Evolutionary conservation across 179 eudicot species (phyloP), one percentile per base, ranked within the genome.

Genomic region (Actinidia chinensis): DNA sequence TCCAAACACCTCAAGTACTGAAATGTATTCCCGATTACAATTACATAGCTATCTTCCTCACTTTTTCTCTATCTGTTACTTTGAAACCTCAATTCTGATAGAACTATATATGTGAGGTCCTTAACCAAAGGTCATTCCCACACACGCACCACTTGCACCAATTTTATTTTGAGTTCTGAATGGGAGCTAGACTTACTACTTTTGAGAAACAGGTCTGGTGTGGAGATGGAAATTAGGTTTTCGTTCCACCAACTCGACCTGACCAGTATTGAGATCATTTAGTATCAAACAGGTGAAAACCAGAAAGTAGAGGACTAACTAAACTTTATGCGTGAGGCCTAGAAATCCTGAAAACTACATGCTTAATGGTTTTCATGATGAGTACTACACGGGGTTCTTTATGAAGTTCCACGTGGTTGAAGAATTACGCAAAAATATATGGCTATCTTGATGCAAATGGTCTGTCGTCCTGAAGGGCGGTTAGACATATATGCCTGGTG

Each of bases 181-280:
- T 76, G 78, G 71, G 78, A 76, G 70, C 78, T 61, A 76, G 48
- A 60, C 59, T 63, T 18, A 76, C 78, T 76, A 55, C 61, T 46
- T 76, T 64, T 63, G 56, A 76, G 60, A n/a, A 76, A 76, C 15
- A 76, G 43, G 55, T 47, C 78, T 63, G 13, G 17, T 23, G 55
- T 47, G 55, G 71, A 64, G 68, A 64, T 64, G 71, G 78, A 76
- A 76, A 76, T 76, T 6, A 76, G 71, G 71, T 76, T 47, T 76
- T 76, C 43, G 33, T 64, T 23, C 78, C 71, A 22, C 78, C 71
- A 4, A 71, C 59, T 50, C 58, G 73, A 46, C 73, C 73, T 5
- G 56, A 47, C 56, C 78, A 61, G n/a, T 76, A 76, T 48, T 11
- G 71, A 28, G 4, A 76, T 76, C 43, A 76, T n/a, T 76, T 25